phyloP scores from a whole-genome alignment of 352 stramenopile species.

The Pythium vanterpoolii region DNA sequence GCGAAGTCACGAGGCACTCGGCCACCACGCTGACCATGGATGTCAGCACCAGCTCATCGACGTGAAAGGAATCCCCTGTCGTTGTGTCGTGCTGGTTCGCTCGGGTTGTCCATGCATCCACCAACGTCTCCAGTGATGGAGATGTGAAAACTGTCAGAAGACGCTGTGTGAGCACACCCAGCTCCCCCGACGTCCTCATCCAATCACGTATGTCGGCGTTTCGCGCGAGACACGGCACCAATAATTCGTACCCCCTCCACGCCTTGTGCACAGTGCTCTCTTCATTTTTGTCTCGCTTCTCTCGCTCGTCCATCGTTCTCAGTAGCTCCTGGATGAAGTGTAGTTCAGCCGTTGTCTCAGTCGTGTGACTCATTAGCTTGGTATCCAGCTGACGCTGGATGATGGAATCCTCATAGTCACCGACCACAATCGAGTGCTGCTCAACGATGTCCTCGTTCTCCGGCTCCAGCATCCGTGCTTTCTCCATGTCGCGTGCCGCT shows the following conservation, averaged over 20 bases:
- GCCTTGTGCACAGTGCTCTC: conserved; percentile 11
- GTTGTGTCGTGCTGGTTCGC: background rate
- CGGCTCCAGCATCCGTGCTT: conserved; percentile 38
- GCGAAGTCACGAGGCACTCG: conserved; percentile 29
- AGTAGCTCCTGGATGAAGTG: conserved; percentile 45
- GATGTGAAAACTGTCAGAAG: conserved; percentile 13
- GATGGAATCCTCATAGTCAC: conserved; percentile 60
- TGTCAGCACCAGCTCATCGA: conserved; percentile 24
- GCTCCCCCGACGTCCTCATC: conserved; percentile 53
- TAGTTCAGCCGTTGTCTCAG: conserved; percentile 33
- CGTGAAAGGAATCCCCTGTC: background rate
- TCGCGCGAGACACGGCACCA: conserved; percentile 48
- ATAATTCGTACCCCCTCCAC: conserved; percentile 47
- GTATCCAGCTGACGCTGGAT: conserved; percentile 31
- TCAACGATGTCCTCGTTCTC: conserved; percentile 61
- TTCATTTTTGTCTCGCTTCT: background rate
- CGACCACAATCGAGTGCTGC: conserved; percentile 70
- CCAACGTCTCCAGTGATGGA: conserved; percentile 3
- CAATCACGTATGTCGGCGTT: conserved; percentile 41
- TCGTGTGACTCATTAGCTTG: background rate
- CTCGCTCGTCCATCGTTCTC: conserved; percentile 36
- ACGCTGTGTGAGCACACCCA: conserved; percentile 43
- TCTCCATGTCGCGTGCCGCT: conserved; percentile 52
- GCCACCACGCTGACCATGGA: conserved; percentile 48
- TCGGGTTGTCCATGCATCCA: background rate